Conservation (phyloP, 345 rosid genomes). For the Hibiscus mutabilis region DNA sequence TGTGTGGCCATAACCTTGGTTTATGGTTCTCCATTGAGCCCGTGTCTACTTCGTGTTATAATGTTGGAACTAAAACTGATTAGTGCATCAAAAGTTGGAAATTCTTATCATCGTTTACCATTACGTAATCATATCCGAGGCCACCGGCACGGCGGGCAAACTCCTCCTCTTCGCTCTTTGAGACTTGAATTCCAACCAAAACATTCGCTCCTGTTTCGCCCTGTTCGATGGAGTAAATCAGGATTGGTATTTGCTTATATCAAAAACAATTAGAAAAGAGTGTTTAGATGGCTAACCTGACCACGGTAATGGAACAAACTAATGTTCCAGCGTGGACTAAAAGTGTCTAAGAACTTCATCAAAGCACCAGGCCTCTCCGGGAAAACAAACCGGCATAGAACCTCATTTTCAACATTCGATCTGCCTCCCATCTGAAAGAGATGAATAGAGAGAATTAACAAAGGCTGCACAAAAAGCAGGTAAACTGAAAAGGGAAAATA, state of each 20-base stretch:
- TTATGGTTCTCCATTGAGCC: no score
- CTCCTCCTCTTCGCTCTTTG: conserved; percentile 47
- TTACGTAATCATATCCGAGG: conserved; percentile 61
- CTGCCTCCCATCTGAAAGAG: conserved; percentile 81
- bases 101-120: conserved; percentile 52
- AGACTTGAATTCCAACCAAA: conserved; percentile 78
- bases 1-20: not conserved
- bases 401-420: conserved; percentile 57
- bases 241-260: not conserved
- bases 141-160: conserved; percentile 40
- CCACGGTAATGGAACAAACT: conserved; percentile 90
- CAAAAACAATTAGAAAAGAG: not conserved
- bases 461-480: not conserved
- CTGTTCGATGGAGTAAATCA: conserved; percentile 29
- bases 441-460: not conserved
- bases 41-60: not conserved
- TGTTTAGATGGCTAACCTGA: not conserved
- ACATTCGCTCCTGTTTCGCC: conserved; percentile 95
- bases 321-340: conserved; percentile 96
- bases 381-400: conserved; percentile 72
- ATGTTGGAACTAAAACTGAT: conserved; percentile 7
- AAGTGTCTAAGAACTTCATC: conserved; percentile 83
- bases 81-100: conserved; percentile 76
- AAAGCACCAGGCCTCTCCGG: conserved; percentile 96
- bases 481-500: not conserved